Evolutionary conservation across 2,329 filamentous ascomycete genomes (phyloP), one percentile per base, ranked within the genome.

Genomic region (Helicocarpus griseus): DNA sequence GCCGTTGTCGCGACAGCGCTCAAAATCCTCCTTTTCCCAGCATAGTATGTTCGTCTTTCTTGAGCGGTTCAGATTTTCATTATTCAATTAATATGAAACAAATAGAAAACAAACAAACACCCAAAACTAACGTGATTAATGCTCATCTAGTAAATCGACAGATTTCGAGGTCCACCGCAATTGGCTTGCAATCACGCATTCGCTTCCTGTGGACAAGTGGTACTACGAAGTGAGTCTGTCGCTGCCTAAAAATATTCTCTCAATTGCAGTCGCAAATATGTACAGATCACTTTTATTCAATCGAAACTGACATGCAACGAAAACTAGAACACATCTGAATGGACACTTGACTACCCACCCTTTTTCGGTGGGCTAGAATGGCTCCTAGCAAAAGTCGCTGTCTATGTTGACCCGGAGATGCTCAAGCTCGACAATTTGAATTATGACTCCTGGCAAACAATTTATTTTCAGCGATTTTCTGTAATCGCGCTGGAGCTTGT

Each of bases 161-260:
- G 93, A 98, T 69, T 98, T 98, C 63, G 93, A 98, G 70, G 93
- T 98, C 51, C 93, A 98, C 72, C 85, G 93, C 58, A 98, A 98
- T 75, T 98, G 93, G 93, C 82, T 98, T 38, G 93, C 93, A 57
- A 89, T 97, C 60, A 97, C 93, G 4, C 78, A 95, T 71, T 95
- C 87, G 55, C 78, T 97, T 19, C 87, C 91, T 2, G 72, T 90
- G 48, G 82, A 86, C 68, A 77, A 94, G 60, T 98, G 93, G 93
- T 98, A 98, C 72, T 90, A 85, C 65, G 93, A 98, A 72, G 81
- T 83, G 65, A 54, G 66, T 53, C 33, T n/a, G 9, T n/a, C 3
- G 6, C 38, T 48, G 13, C 19, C 17, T 45, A 5, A 17, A 17
- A 7, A 0, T 2, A 2, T 44, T 44, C 36, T 39, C 8, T 31